Evolutionary conservation across 75 land plant genomes (phyloP).

Genomic region (Cupressus sempervirens): DNA sequence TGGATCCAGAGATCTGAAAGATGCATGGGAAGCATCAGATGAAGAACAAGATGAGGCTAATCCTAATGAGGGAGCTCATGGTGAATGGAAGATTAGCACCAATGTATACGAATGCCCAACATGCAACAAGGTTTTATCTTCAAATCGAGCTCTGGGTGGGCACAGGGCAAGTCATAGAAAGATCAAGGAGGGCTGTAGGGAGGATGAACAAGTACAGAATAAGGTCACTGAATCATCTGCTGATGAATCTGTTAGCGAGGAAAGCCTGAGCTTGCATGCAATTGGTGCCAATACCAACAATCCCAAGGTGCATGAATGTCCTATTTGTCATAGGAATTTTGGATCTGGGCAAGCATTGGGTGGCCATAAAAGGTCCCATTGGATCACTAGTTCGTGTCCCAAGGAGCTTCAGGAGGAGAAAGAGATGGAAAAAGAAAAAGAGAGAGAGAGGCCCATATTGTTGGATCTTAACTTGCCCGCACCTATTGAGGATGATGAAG

Average conservation of each 20-base stretch:
- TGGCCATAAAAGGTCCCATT: conserved; percentile 54
- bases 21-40: background rate
- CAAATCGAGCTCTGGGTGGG: conserved; percentile 48
- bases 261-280: background rate
- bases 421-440: background rate
- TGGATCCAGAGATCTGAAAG: background rate
- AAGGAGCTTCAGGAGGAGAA: background rate
- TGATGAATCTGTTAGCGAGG: background rate
- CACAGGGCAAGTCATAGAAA: conserved; percentile 52
- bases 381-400: conserved; percentile 12
- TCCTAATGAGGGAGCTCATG: conserved; percentile 5
- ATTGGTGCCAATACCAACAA: background rate
- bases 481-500: conserved; percentile 21
- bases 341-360: conserved; percentile 50
- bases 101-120: conserved; percentile 14
- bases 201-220: conserved; percentile 3
- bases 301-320: conserved; percentile 34
- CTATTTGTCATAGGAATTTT: conserved; percentile 39
- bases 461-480: conserved; percentile 24
- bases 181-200: conserved; percentile 29
- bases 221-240: background rate
- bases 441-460: background rate
- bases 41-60: background rate
- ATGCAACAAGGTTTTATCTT: conserved; percentile 38
- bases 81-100: background rate